Base-by-base conservation (phyloP, 192 early-diverging fungal species). In the Chytriomyces sp. region DNA sequence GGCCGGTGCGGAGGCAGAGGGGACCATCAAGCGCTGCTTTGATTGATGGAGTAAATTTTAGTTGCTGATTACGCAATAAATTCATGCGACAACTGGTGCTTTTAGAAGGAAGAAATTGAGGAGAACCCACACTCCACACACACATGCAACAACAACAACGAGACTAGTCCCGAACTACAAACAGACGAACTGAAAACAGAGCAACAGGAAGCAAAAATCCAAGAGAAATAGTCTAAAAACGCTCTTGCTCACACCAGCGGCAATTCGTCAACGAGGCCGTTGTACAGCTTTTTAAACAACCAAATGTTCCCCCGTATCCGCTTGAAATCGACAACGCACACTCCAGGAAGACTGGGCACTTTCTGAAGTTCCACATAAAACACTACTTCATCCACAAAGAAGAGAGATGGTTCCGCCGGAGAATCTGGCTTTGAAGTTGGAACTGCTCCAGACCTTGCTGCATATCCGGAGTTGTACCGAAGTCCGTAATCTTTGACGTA, bases 291-390 rank as follows among this genome's bases (percentile, higher is more conserved):
- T 45, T 79, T 79, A 70, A 79, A 79, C 10, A 28, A 18, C 77
- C 77, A 79, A 50, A 79, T 79, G 50, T 79, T 70, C 16, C 77
- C 77, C 11, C 72, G 77, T 11, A 64, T 23, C 50, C 77, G 20
- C 50, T 73, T 72, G 49, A 79, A 72, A 23, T 64, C 61, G 16
- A 79, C 72, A 7, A 83, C 79, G 75, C 75, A 84, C n/a, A 88
- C 67, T 24, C 87, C 85, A 8, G 77, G 80, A 44, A 98, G 79
- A 75, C 97, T 96, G 85, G 94, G 93, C 79, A 98, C 92, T 72
- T 89, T 89, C 80, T 95, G 95, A 46, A 98, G 77, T 86, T 96
- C 95, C 24, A 97, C 90, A 20, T 90, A 89, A 79, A 97, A 91
- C 50, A 93, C 90, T 28, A 98, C 89, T 82, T 97, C 95, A 63